Conservation (phyloP, 768 basidiomycete species). For the Suillus americanus region DNA sequence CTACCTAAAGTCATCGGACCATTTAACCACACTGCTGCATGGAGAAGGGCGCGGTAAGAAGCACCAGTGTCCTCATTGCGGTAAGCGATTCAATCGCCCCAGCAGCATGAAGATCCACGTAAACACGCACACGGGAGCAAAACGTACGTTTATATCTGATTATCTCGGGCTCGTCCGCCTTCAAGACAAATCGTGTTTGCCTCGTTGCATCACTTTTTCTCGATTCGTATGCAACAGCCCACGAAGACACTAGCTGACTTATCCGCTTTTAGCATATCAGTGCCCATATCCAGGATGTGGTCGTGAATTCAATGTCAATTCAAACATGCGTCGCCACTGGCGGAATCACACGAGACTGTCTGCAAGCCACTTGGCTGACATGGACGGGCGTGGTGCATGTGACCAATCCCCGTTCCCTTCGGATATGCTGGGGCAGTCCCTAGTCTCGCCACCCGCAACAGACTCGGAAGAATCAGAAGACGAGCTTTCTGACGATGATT, state of each 20-base stretch:
- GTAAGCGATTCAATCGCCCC: conserved; percentile 42
- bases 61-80: conserved; percentile 38
- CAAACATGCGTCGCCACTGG: conserved; percentile 81
- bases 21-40: conserved; percentile 26
- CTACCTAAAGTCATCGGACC: conserved; percentile 28
- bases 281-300: conserved; percentile 76
- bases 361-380: conserved; percentile 21
- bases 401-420: conserved; percentile 10
- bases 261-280: conserved; percentile 53
- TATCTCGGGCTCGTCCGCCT: not conserved
- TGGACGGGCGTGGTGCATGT: conserved; percentile 13
- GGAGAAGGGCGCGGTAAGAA: conserved; percentile 34
- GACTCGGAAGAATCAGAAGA: conserved; percentile 22
- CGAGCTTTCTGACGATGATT: conserved; percentile 25
- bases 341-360: conserved; percentile 54
- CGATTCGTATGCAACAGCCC: not conserved
- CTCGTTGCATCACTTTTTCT: conserved; percentile 7
- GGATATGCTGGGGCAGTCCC: conserved; percentile 8
- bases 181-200: not conserved
- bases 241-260: conserved; percentile 11
- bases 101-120: conserved; percentile 43
- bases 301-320: conserved; percentile 79
- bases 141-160: conserved; percentile 28
- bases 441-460: conserved; percentile 31
- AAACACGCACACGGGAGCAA: conserved; percentile 42